Conservation (phyloP, 1,139 yeast genomes). For the Hansenula anomala region DNA sequence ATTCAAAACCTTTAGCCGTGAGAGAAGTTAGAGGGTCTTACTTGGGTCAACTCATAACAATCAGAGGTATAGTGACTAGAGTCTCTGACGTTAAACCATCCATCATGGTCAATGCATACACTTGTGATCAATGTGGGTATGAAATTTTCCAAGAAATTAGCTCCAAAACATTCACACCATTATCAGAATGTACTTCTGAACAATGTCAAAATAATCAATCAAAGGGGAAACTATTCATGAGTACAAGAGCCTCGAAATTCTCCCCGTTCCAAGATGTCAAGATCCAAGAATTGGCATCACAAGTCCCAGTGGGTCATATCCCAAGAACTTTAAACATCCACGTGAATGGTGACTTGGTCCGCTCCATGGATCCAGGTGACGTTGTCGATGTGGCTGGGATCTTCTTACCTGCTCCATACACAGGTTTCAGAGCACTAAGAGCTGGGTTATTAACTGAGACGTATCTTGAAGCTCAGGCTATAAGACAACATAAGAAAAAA, state of each 20-base stretch:
- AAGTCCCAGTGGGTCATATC: slow-evolving; percentile 97
- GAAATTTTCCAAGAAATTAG: slow-evolving; percentile 96
- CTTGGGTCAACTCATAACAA: slow-evolving; percentile 83
- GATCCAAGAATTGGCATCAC: slow-evolving; percentile 90
- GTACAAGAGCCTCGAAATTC: slow-evolving; percentile 94
- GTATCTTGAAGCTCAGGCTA: slow-evolving; percentile 81
- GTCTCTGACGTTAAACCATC: slow-evolving; percentile 96
- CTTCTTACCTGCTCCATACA: slow-evolving; percentile 89
- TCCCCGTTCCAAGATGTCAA: slow-evolving; percentile 93
- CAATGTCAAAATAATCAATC: slow-evolving; percentile 76
- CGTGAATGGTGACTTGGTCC: slow-evolving; percentile 83
- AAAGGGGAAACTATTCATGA: slow-evolving; percentile 86
- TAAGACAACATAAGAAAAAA: slow-evolving; percentile 84
- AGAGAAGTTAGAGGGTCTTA: slow-evolving; percentile 83
- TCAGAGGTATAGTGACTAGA: slow-evolving; percentile 91
- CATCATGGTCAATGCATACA: slow-evolving; percentile 86
- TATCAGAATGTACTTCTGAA: slow-evolving; percentile 78
- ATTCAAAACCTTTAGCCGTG: slow-evolving; percentile 62
- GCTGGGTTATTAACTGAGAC: slow-evolving; percentile 96
- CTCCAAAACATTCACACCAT: slow-evolving; percentile 78
- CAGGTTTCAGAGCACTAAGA: slow-evolving; percentile 87
- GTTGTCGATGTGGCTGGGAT: slow-evolving; percentile 90
- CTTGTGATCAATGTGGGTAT: slow-evolving; percentile 96
- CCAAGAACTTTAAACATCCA: slow-evolving; percentile 85
- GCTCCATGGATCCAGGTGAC: slow-evolving; percentile 91